Conservation (phyloP, 306 rosid species). For the Heteromeles arbutifolia region DNA sequence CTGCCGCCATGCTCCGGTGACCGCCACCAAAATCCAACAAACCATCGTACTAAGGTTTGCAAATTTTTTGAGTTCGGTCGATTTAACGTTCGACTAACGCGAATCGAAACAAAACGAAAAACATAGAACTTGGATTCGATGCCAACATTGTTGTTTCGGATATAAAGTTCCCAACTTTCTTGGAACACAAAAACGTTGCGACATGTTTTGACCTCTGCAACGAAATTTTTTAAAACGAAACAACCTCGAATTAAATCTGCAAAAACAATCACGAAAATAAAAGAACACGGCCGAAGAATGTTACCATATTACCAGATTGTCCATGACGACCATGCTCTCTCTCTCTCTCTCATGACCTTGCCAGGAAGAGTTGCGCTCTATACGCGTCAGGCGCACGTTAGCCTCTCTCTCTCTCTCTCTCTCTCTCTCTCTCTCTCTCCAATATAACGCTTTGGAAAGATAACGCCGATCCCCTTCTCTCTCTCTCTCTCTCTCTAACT, state of each 20-base stretch:
- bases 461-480: slow-evolving; percentile 46
- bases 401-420: slow-evolving; percentile 3
- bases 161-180: slow-evolving; percentile 34
- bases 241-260: neutral
- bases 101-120: neutral
- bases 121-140: neutral
- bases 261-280: neutral
- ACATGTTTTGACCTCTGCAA: neutral
- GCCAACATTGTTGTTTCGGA: slow-evolving; percentile 2
- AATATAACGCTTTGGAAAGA: slow-evolving; percentile 37
- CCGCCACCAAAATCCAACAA: slow-evolving; percentile 1
- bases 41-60: neutral
- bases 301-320: neutral
- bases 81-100: neutral
- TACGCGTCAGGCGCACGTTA: slow-evolving; percentile 56
- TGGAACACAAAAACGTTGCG: slow-evolving; percentile 29
- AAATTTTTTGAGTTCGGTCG: neutral
- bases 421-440: slow-evolving; percentile 5
- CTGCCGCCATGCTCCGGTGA: neutral
- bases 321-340: slow-evolving; percentile 14
- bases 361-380: slow-evolving; percentile 32
- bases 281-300: slow-evolving; percentile 27
- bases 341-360: slow-evolving; percentile 1
- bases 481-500: slow-evolving; percentile 28
- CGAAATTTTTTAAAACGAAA: neutral